Base-by-base conservation (phyloP, 177 flowering plant species). In the Telopea speciosissima region DNA sequence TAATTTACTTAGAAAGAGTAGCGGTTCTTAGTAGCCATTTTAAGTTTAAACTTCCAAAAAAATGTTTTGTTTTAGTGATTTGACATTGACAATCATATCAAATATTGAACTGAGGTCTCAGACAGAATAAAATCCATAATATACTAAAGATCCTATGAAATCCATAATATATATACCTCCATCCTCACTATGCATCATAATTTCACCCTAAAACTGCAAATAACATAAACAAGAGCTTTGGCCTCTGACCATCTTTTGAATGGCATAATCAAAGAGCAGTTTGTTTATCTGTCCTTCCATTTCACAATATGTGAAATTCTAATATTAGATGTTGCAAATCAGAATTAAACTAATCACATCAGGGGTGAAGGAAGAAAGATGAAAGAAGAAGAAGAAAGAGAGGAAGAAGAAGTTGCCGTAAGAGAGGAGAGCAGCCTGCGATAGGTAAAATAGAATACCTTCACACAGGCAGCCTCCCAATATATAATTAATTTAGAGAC, bases 241-340 rank as follows among this genome's bases (percentile, higher is more conserved):
- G n/a, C 61, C n/a, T 56, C 61, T 19, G n/a, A 56, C 61, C 61
- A 56, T 56, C 9, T 16, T 56, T 56, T 21, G 24, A n/a, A 56
- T 45, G 54, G 17, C 16, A 56, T 21, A 21, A 19, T 56, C 24
- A 5, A 54, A 45, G 54, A 45, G 54, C 2, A 45, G 5, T 14
- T 8, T 3, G 54, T 45, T 45, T 45, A 16, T 12, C 54, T 45
- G 54, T 16, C 54, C 19, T 8, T 44, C 1, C 8, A 44, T 13
- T 45, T 56, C n/a, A 56, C 61, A 56, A 56, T 24, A 56, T 56
- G 61, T n/a, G n/a, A n/a, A n/a, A n/a, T n/a, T n/a, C n/a, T n/a
- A n/a, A n/a, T n/a, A n/a, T n/a, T n/a, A n/a, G n/a, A n/a, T n/a
- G n/a, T n/a, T n/a, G n/a, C n/a, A n/a, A n/a, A n/a, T n/a, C n/a